Evolutionary conservation across 345 rosid species (phyloP), one percentile per base, ranked within the genome.

Genomic region (Zanthoxylum bungeanum): DNA sequence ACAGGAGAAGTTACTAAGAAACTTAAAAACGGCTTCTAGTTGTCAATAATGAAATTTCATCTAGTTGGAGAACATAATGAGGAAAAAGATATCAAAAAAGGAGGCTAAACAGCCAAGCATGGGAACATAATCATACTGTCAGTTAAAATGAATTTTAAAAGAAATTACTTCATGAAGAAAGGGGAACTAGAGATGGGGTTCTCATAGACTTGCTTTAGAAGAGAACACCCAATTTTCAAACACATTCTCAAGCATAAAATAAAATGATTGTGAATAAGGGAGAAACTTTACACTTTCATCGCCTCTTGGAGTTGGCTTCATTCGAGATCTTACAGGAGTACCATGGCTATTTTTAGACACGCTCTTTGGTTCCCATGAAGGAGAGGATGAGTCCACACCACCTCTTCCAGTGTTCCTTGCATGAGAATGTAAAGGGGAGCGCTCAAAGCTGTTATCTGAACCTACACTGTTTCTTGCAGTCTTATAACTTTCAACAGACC

Each of bases 231-330:
- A 8, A 47, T 47, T 19, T 12, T 47, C 2, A 58, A 7, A 69
- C 46, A 24, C 9, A 11, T 28, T 22, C 12, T 24, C 8, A 21
- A 22, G 11, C 24, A 0, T 12, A 34, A 50, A 67, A 34, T 31
- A 68, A 52, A 56, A 28, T 40, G 63, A 27, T 46, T n/a, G 30
- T 66, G 37, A 60, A 58, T 0, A 70, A 33, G 72, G 30, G 65
- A 65, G 64, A 68, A 63, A 79, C 5, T 80, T n/a, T 91, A 93
- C 98, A 34, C 87, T 83, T 73, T 89, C 97, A 52, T 92, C 92
- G 68, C 87, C 87, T 73, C 76, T 89, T 14, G 74, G 21, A 71
- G 73, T 30, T 62, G 87, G 81, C 76, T 74, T 81, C 68, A 84
- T 47, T 56, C 77, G 80, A 24, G 93, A 75, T 78, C 90, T 85